A percentile compares a stretch with the other conserved stretches of the same genome.
Conservation (phyloP, 768 basidiomycete species). For the Boletus reticulatus region DNA sequence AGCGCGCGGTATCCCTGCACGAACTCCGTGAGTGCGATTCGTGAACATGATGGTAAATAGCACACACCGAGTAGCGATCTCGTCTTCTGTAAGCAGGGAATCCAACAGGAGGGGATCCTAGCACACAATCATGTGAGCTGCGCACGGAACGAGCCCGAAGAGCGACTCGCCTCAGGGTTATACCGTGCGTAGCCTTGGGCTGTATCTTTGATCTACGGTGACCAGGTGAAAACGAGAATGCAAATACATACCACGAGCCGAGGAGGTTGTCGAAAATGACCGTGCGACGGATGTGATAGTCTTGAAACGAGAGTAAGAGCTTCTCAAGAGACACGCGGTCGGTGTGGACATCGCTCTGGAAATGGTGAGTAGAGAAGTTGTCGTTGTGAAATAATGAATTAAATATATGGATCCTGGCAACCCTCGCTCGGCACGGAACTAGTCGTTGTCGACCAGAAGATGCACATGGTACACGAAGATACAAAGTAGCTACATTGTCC, state of each 20-base stretch:
- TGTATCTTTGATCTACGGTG: background rate
- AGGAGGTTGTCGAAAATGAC: conserved; percentile 20
- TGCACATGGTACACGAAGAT: background rate
- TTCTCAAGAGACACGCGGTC: conserved; percentile 2
- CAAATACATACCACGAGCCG: conserved; percentile 17
- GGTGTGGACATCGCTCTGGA: background rate
- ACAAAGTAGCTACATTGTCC: background rate
- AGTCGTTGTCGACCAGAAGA: too few species aligned
- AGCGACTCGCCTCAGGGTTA: conserved; percentile 17
- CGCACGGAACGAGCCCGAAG: background rate
- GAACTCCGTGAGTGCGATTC: background rate
- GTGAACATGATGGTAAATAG: conserved; percentile 8
- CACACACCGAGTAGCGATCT: conserved; percentile 76
- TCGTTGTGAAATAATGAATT: background rate
- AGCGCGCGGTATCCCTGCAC: conserved; percentile 72
- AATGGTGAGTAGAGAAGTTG: background rate
- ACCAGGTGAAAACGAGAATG: background rate
- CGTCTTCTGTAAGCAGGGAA: conserved; percentile 82
- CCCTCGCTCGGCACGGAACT: conserved; percentile 18
- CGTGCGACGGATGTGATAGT: conserved; percentile 10
- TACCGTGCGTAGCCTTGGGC: conserved; percentile 22
- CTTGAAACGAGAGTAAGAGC: conserved; percentile 8
- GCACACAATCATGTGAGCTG: conserved; percentile 2
- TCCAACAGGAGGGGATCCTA: conserved; percentile 86
- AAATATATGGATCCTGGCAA: background rate